Evolutionary conservation across 805 yeast species (phyloP).

Genomic region (Candida rishiriensis): DNA sequence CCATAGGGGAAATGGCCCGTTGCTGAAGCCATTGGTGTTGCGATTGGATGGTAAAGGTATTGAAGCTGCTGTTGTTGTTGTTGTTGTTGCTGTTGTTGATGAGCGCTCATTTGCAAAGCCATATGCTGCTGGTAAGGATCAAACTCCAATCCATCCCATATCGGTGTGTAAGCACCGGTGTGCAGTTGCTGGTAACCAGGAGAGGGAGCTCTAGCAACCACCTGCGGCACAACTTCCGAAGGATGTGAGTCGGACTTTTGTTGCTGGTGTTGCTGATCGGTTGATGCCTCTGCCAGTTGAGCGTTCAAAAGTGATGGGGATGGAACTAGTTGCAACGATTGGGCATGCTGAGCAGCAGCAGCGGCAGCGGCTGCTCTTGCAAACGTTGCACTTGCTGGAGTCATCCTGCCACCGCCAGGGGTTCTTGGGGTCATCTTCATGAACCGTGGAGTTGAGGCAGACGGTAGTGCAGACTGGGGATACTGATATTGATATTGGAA

Average conservation of each 20-base stretch:
- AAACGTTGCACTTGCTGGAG: conserved; percentile 17
- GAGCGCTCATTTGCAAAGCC: not conserved
- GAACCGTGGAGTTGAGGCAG: conserved; percentile 11
- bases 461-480: conserved; percentile 3
- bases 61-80: too few species aligned
- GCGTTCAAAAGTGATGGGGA: not conserved
- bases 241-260: not conserved
- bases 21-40: conserved; percentile 4
- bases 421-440: conserved; percentile 17
- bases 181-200: conserved; percentile 4
- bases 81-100: too few species aligned
- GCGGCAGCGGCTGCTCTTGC: too few species aligned
- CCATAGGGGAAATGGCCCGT: conserved; percentile 18
- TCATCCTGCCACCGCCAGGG: conserved; percentile 10
- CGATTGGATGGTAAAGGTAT: too few species aligned
- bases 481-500: not conserved
- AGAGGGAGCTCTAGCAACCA: conserved; percentile 9
- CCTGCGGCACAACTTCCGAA: conserved; percentile 9
- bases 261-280: not conserved
- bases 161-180: conserved; percentile 8
- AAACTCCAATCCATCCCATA: conserved; percentile 14
- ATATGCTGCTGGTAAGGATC: conserved; percentile 7
- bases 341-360: conserved; percentile 3
- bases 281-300: not conserved
- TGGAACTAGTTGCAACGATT: too few species aligned